Conservation (phyloP, 768 basidiomycete genomes). For the Holtermanniella nyarrowii region DNA sequence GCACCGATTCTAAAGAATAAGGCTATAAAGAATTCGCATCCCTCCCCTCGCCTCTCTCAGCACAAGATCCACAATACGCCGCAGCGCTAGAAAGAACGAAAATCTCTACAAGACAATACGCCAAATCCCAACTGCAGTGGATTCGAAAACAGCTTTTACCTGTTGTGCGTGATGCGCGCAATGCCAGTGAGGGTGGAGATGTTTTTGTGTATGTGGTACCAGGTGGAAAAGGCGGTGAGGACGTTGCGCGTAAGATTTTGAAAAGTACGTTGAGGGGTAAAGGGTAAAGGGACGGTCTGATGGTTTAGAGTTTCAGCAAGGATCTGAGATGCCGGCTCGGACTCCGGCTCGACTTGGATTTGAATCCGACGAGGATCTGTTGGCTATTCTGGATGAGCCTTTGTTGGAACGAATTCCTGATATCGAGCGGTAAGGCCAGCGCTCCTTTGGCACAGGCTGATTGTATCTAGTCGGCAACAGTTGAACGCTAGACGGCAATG, state of each 20-base stretch:
- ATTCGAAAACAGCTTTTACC: slow-evolving; percentile 81
- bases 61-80: slow-evolving; percentile 42
- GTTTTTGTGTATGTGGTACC: slow-evolving; percentile 30
- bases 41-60: slow-evolving; percentile 45
- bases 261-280: slow-evolving; percentile 7
- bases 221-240: slow-evolving; percentile 49
- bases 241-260: slow-evolving; percentile 58
- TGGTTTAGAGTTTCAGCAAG: slow-evolving; percentile 52
- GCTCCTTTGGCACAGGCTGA: not conserved
- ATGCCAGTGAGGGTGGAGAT: slow-evolving; percentile 31
- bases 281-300: not conserved
- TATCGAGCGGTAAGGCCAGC: slow-evolving; percentile 18
- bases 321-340: slow-evolving; percentile 50
- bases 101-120: slow-evolving; percentile 75
- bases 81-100: slow-evolving; percentile 71
- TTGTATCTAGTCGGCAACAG: slow-evolving; percentile 19
- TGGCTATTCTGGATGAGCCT: slow-evolving; percentile 7
- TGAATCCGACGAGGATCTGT: slow-evolving; percentile 14
- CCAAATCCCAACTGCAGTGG: slow-evolving; percentile 85
- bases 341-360: slow-evolving; percentile 38
- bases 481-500: slow-evolving; percentile 26
- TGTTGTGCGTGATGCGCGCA: slow-evolving; percentile 50
- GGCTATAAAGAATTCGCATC: slow-evolving; percentile 84
- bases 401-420: slow-evolving; percentile 13
- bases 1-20: slow-evolving; percentile 33